A percentile compares a stretch with the other conserved stretches of the same genome.
Evolutionary conservation across 371 early-diverging fungal genomes (phyloP).

Genomic region (Mucor circinelloides): DNA sequence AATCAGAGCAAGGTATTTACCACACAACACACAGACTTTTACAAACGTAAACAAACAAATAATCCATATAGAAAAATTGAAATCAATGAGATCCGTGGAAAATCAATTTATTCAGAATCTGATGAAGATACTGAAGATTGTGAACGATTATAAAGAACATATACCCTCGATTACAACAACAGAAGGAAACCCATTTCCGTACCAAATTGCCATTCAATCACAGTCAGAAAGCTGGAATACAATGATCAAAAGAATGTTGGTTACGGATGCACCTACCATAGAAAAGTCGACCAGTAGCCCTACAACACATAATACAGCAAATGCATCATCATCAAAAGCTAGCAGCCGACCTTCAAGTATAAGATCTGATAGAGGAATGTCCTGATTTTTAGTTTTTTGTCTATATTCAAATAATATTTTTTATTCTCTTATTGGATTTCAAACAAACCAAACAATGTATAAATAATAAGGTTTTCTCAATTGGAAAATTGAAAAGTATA

Average conservation of each 20-base stretch:
- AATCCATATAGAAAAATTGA: constrained; percentile 29
- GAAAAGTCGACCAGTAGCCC: constrained; percentile 1
- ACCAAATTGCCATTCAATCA: constrained; percentile 59
- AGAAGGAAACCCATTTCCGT: constrained; percentile 87
- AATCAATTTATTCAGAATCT: constrained; percentile 49
- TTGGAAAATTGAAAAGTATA: constrained; percentile 3
- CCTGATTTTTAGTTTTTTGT: neutral
- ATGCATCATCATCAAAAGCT: neutral
- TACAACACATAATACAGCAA: neutral
- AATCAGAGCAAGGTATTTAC: constrained; percentile 65
- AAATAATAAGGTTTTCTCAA: constrained; percentile 13
- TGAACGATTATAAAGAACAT: constrained; percentile 86
- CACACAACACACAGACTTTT: neutral
- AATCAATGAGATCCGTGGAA: constrained; percentile 46
- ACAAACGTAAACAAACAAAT: neutral
- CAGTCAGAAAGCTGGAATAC: constrained; percentile 47
- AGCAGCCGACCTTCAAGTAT: constrained; percentile 6
- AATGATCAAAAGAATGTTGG: constrained; percentile 46
- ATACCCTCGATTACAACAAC: constrained; percentile 85
- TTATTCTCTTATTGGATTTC: constrained; percentile 2
- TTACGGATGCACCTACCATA: constrained; percentile 38
- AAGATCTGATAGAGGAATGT: constrained; percentile 8
- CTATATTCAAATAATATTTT: constrained; percentile 3
- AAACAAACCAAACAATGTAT: constrained; percentile 10
- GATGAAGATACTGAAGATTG: constrained; percentile 66